phyloP scores from a whole-genome alignment of 2,329 filamentous ascomycete genomes.

The Pseudogymnoascus sp. region DNA sequence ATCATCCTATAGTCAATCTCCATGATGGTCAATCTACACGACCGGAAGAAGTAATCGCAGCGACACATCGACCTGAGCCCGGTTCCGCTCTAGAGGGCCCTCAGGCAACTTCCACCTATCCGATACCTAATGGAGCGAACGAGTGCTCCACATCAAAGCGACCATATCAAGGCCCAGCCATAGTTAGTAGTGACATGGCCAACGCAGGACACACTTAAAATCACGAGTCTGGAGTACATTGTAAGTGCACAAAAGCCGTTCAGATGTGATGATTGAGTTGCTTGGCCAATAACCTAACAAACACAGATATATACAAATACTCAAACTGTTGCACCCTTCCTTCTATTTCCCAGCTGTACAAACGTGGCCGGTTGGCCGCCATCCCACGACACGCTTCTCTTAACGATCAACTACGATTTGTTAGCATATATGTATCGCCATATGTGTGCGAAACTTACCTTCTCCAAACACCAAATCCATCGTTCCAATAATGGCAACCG shows the following conservation, averaged over 20 bases:
- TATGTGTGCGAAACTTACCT: slow-evolving; percentile 45
- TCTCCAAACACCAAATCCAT: slow-evolving; percentile 62
- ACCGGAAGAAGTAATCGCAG: neutral
- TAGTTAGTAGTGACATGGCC: slow-evolving; percentile 6
- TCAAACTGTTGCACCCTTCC: slow-evolving; percentile 20
- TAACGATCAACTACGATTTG: slow-evolving; percentile 41
- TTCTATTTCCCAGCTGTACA: slow-evolving; percentile 8
- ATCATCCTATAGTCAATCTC: neutral
- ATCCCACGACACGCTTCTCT: slow-evolving; percentile 12
- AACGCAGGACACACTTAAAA: neutral
- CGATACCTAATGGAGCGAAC: neutral
- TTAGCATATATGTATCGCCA: slow-evolving; percentile 16
- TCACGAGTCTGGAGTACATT: neutral
- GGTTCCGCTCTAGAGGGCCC: neutral
- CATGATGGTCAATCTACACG: neutral
- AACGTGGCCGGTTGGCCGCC: neutral
- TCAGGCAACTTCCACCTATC: neutral
- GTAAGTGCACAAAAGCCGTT: neutral
- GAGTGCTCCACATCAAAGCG: neutral
- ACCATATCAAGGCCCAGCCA: neutral
- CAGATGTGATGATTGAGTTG: neutral
- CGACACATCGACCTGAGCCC: neutral
- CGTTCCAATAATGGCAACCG: slow-evolving; percentile 87
- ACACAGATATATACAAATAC: slow-evolving; percentile 16
- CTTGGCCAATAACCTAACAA: slow-evolving; percentile 19